A percentile compares a stretch with the other conserved stretches of the same genome.
Evolutionary conservation across 345 rosid species (phyloP).

Genomic region (Bruguiera parviflora): DNA sequence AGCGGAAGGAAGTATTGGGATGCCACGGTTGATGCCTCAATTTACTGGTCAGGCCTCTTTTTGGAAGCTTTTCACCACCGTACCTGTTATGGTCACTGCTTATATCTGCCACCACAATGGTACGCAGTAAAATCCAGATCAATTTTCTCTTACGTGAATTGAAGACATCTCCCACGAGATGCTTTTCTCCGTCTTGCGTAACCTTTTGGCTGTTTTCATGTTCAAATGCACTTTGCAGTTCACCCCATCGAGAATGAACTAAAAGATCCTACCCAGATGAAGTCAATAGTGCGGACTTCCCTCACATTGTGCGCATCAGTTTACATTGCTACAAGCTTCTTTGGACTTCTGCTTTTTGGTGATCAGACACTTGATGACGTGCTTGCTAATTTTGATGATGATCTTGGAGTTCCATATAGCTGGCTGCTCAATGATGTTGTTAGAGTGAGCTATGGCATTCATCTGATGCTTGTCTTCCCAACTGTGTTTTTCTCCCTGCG

Average conservation of each 20-base stretch:
- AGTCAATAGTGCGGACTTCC: conserved; percentile 51
- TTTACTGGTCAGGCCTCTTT: conserved; percentile 48
- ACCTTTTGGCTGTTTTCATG: neutral
- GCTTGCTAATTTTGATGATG: conserved; percentile 69
- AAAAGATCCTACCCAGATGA: conserved; percentile 52
- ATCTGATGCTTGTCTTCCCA: conserved; percentile 72
- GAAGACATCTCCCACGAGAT: neutral
- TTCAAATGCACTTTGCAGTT: conserved; percentile 39
- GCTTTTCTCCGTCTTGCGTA: conserved; percentile 1
- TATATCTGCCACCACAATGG: conserved; percentile 68
- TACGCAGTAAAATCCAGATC: conserved; percentile 24
- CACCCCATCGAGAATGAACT: conserved; percentile 69
- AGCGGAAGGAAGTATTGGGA: conserved; percentile 39
- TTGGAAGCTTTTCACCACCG: conserved; percentile 65
- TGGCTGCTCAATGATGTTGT: conserved; percentile 54
- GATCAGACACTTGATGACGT: conserved; percentile 56
- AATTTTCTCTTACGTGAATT: neutral
- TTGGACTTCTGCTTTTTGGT: conserved; percentile 65
- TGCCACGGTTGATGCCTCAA: conserved; percentile 52
- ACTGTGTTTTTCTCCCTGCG: conserved; percentile 66
- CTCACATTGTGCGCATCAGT: conserved; percentile 50
- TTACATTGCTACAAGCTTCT: conserved; percentile 64
- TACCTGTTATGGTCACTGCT: conserved; percentile 61
- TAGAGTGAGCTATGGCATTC: conserved; percentile 60
- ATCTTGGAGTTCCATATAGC: conserved; percentile 63